A percentile compares a stretch with the other conserved stretches of the same genome.
phyloP scores from a whole-genome alignment of 2,329 filamentous ascomycete species.

The Pseudohalonectria lignicola region DNA sequence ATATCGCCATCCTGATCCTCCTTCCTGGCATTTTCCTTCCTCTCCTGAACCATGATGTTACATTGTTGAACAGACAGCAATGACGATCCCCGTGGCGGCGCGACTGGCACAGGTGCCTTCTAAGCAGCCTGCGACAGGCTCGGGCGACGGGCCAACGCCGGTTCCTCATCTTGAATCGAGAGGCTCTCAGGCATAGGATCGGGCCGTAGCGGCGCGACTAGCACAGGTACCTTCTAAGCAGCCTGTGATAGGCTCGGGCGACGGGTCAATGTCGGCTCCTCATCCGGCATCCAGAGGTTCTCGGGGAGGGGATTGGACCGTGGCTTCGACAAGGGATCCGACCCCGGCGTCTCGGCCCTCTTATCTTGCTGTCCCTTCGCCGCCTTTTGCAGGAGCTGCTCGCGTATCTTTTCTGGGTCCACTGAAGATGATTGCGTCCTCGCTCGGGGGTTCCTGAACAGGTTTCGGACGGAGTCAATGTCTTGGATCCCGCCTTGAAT shows the following conservation, averaged over 20 bases:
- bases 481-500: neutral
- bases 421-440: neutral
- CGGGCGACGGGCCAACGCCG: neutral
- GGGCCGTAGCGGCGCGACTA: neutral
- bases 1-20: too few relatives aligned
- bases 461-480: neutral
- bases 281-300: too few relatives aligned
- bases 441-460: slow-evolving; percentile 1
- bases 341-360: neutral
- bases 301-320: too few relatives aligned
- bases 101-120: neutral
- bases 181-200: too few relatives aligned
- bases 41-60: too few relatives aligned
- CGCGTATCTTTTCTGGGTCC: neutral
- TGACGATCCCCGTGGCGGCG: neutral
- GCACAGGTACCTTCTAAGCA: slow-evolving; percentile 1
- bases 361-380: neutral
- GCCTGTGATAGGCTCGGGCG: neutral
- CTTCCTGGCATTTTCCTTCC: too few relatives aligned
- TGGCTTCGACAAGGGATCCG: neutral
- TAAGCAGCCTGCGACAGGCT: neutral
- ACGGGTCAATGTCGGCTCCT: neutral
- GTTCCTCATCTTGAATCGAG: too few relatives aligned
- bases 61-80: too few relatives aligned
- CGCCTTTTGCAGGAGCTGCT: neutral